Evolutionary conservation across 164 flowering plant species (phyloP).

Genomic region (Litsea cubeba): DNA sequence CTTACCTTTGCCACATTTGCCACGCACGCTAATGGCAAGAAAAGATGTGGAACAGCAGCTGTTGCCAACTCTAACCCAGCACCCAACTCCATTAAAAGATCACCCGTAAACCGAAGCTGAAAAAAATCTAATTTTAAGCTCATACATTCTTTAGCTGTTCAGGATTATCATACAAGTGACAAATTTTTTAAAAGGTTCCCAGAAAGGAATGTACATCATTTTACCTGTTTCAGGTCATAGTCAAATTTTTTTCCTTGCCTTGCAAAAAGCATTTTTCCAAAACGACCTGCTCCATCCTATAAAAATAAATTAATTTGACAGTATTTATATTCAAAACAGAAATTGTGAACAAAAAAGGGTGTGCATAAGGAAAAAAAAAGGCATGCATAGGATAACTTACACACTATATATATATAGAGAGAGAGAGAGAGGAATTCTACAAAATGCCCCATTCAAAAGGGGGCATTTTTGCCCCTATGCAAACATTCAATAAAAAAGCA

Average conservation of each 20-base stretch:
- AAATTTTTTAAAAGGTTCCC: not conserved
- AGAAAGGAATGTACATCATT: not conserved
- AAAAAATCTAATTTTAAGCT: constrained; percentile 13
- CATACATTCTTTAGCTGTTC: not conserved
- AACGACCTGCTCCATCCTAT: constrained; percentile 99
- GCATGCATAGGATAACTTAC: no score
- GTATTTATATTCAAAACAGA: no score
- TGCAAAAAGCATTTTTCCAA: constrained; percentile 94
- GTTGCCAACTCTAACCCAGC: constrained; percentile 96
- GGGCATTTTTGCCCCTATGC: no score
- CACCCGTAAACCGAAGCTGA: constrained; percentile 92
- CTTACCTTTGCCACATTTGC: constrained; percentile 93
- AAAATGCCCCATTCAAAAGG: no score
- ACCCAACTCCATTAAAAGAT: constrained; percentile 96
- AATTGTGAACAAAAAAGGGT: no score
- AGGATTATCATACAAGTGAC: not conserved
- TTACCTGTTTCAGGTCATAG: constrained; percentile 94
- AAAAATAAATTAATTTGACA: not conserved
- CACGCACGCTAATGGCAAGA: constrained; percentile 96
- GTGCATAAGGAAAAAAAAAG: no score
- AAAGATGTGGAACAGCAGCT: constrained; percentile 90
- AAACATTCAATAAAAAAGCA: no score
- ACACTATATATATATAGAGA: no score
- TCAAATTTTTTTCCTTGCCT: constrained; percentile 98
- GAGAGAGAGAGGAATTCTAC: no score